A percentile compares a stretch with the other conserved stretches of the same genome.
phyloP scores from a whole-genome alignment of 306 rosid species.

The Vigna reflexopilosa region DNA sequence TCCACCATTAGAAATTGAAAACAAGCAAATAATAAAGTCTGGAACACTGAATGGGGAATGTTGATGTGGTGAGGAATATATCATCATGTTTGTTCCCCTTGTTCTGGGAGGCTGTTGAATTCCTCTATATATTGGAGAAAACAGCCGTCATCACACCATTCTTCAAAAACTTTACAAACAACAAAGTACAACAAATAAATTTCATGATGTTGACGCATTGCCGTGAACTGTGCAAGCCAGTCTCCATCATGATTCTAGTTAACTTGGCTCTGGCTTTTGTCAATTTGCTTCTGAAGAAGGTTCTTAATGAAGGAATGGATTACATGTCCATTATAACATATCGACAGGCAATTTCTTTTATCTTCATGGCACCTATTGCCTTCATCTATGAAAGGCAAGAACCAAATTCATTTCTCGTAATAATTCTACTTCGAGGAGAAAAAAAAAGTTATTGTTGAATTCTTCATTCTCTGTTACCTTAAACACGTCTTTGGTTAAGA shows the following conservation, averaged over 20 bases:
- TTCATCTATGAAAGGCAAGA: conserved; percentile 69
- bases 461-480: not conserved
- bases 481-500: conserved; percentile 1
- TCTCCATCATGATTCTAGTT: conserved; percentile 61
- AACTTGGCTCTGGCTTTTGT: conserved; percentile 72
- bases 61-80: conserved; percentile 49
- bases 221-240: conserved; percentile 59
- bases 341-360: conserved; percentile 66
- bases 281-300: conserved; percentile 76
- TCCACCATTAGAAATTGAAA: conserved; percentile 37
- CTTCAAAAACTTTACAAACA: conserved; percentile 27
- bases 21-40: not conserved
- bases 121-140: conserved; percentile 46
- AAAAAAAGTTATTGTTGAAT: not conserved
- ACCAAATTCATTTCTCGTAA: not conserved
- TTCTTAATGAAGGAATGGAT: conserved; percentile 67
- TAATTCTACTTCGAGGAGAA: not conserved
- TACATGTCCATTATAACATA: conserved; percentile 61
- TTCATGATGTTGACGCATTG: conserved; percentile 45
- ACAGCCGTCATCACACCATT: conserved; percentile 29
- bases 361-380: conserved; percentile 77
- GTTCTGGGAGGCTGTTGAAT: conserved; percentile 18
- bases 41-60: conserved; percentile 38
- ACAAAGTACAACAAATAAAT: not conserved
- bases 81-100: conserved; percentile 38